These are phyloP conservation scores for Cantharellus anzutake DNA, from an alignment of 768 basidiomycete genomes.

Conservation along the genomic window DNA sequence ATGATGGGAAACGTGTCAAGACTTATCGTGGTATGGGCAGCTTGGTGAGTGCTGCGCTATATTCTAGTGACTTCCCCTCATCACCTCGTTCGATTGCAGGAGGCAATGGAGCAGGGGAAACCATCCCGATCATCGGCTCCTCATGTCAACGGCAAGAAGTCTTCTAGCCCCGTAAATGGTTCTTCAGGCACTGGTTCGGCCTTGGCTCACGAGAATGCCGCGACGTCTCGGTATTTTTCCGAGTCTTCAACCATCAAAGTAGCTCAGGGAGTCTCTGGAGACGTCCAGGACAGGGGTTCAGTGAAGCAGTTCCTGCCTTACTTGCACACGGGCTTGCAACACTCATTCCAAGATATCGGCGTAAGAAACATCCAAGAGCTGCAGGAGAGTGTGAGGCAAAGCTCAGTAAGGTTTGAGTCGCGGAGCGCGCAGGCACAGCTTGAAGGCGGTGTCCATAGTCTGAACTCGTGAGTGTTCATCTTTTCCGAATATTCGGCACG, in stretches of 20 bases:
- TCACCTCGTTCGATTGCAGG: conserved; percentile 17
- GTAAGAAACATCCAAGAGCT: conserved; percentile 48
- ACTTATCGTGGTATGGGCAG: conserved; percentile 98
- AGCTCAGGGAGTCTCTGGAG: conserved; percentile 88
- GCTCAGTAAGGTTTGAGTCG: conserved; percentile 72
- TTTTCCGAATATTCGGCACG: too few relatives aligned
- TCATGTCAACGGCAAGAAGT: conserved; percentile 1
- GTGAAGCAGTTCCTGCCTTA: conserved; percentile 86
- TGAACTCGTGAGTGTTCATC: conserved; percentile 59
- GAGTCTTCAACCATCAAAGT: conserved; percentile 88
- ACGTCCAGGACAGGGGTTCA: conserved; percentile 94
- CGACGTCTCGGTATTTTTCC: conserved; percentile 90
- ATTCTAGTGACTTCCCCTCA: conserved; percentile 1
- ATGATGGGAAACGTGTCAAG: conserved; percentile 97
- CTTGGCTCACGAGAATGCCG: conserved; percentile 57
- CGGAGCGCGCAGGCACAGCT: conserved; percentile 89
- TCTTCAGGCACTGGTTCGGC: conserved; percentile 2
- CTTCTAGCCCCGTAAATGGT: conserved; percentile 4
- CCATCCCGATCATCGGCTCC: conserved; percentile 14
- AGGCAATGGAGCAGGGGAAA: conserved; percentile 78
- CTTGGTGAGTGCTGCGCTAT: conserved; percentile 28
- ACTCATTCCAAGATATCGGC: conserved; percentile 89
- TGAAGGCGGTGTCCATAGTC: conserved; percentile 88
- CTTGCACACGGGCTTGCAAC: conserved; percentile 64
- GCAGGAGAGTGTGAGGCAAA: conserved; percentile 40